These are phyloP conservation scores for Cinnamomum chago DNA, from an alignment of 164 flowering plant species.

Conservation along the genomic window DNA sequence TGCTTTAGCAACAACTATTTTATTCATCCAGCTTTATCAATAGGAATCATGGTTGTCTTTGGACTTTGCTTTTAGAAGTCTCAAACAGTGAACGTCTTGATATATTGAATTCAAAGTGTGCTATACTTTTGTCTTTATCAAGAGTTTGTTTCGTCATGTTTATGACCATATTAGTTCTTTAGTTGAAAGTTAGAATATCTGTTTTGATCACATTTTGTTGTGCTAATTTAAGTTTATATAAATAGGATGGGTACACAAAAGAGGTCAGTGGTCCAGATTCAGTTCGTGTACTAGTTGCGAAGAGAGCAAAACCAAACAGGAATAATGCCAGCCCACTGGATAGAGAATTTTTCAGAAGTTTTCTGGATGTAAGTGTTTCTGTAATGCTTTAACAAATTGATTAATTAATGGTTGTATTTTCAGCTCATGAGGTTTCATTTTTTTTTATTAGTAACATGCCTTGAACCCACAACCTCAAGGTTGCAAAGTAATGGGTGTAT, in stretches of 20 bases:
- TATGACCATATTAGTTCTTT: background rate
- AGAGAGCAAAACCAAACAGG: constrained; percentile 67
- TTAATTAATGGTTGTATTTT: background rate
- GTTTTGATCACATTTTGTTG: background rate
- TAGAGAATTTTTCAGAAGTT: constrained; percentile 60
- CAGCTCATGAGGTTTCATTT: too few relatives aligned
- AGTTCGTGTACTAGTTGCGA: constrained; percentile 75
- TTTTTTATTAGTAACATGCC: too few relatives aligned
- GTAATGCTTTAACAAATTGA: background rate
- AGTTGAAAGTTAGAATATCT: background rate
- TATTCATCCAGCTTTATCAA: too few relatives aligned
- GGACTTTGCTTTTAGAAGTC: too few relatives aligned
- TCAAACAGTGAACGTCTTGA: background rate
- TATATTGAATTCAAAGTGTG: background rate
- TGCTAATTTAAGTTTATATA: constrained; percentile 7
- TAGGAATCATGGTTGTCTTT: too few relatives aligned
- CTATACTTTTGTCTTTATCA: too few relatives aligned
- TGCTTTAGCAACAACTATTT: too few relatives aligned
- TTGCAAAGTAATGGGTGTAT: background rate
- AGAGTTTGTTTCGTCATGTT: background rate
- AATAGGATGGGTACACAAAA: constrained; percentile 87
- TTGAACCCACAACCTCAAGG: too few relatives aligned
- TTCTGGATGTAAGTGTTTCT: constrained; percentile 60
- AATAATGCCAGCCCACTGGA: constrained; percentile 41
- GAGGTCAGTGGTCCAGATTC: constrained; percentile 56